Conservation (phyloP, 257 asterid species). For the Rubia yunnanensis region DNA sequence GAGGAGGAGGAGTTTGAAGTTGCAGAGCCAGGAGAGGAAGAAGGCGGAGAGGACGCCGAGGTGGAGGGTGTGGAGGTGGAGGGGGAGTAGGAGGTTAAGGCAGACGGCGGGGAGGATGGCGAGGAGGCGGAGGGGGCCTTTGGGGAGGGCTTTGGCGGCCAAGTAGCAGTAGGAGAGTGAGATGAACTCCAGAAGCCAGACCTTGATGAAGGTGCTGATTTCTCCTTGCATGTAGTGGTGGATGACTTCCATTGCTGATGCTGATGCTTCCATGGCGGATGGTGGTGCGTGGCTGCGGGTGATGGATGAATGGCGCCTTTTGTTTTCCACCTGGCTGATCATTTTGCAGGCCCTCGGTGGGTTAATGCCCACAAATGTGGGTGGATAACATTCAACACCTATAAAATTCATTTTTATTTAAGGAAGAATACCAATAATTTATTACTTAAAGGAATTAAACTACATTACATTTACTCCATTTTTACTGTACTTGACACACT, state of each 20-base stretch:
- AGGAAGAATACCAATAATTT: no score
- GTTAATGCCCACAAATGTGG: no score
- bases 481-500: no score
- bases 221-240: constrained; percentile 29
- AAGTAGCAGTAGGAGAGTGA: constrained; percentile 27
- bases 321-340: no score
- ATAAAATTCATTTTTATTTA: no score
- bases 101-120: constrained; percentile 21
- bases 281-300: no score
- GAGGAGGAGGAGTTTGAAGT: constrained; percentile 37
- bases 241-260: constrained; percentile 7
- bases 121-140: constrained; percentile 16
- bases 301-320: no score
- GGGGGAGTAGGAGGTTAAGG: constrained; percentile 32
- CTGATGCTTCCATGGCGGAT: not conserved
- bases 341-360: no score
- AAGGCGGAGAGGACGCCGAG: constrained; percentile 32
- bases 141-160: constrained; percentile 19
- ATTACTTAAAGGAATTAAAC: no score
- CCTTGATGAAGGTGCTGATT: constrained; percentile 27
- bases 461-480: no score
- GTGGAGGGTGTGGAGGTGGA: constrained; percentile 33
- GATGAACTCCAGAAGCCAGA: constrained; percentile 23
- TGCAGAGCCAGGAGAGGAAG: constrained; percentile 38
- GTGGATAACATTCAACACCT: no score